Evolutionary conservation across 495 filamentous ascomycete species (phyloP).

Genomic region (Tetracladium marchalianum): DNA sequence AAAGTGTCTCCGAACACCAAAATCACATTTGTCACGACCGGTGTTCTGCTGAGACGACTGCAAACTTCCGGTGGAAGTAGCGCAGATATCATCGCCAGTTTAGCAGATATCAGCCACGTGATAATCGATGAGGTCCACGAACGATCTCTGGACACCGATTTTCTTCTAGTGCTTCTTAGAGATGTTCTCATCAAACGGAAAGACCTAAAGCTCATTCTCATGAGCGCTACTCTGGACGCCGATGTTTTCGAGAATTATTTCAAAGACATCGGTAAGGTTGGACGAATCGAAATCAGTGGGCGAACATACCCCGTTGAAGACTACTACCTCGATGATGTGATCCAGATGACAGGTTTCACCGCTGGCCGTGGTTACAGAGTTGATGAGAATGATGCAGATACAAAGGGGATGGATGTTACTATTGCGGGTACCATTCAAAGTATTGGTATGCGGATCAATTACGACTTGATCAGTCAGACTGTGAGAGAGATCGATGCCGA

Average conservation of each 20-base stretch:
- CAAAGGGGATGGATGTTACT: constrained; percentile 25
- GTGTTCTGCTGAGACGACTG: constrained; percentile 81
- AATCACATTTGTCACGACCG: constrained; percentile 93
- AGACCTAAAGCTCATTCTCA: constrained; percentile 88
- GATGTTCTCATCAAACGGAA: constrained; percentile 67
- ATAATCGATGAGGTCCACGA: constrained; percentile 98
- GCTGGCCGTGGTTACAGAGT: constrained; percentile 9
- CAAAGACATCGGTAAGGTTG: constrained; percentile 53
- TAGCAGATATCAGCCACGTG: constrained; percentile 87
- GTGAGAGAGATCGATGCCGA: constrained; percentile 72
- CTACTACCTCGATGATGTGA: constrained; percentile 82
- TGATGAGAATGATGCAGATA: constrained; percentile 23
- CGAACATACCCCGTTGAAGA: constrained; percentile 86
- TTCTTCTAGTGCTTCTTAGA: constrained; percentile 79
- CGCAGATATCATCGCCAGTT: constrained; percentile 65
- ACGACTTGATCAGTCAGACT: constrained; percentile 72
- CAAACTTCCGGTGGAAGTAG: constrained; percentile 74
- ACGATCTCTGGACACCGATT: constrained; percentile 89
- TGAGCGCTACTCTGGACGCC: constrained; percentile 95
- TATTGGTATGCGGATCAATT: constrained; percentile 83
- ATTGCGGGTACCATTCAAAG: constrained; percentile 60
- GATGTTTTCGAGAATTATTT: constrained; percentile 82
- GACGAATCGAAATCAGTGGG: constrained; percentile 74
- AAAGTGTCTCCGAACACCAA: constrained; percentile 57
- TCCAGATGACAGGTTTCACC: constrained; percentile 68